Conservation (phyloP, 2,329 filamentous ascomycete genomes). For the Nannizziopsis barbatae region DNA sequence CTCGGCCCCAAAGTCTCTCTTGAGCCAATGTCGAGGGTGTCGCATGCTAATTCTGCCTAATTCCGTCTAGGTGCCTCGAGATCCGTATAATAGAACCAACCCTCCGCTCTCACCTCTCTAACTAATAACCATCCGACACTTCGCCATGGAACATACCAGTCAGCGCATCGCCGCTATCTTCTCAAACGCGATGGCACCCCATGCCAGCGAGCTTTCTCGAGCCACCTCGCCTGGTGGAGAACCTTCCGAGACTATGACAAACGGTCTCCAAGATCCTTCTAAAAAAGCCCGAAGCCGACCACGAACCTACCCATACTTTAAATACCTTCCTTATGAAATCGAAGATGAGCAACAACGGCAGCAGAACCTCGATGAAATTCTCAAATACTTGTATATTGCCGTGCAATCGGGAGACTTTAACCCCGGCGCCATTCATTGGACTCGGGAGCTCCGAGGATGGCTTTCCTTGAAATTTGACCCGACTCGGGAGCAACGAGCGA, state of each 20-base stretch:
- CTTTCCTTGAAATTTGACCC: conserved; percentile 95
- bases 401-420: conserved; percentile 88
- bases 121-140: not conserved
- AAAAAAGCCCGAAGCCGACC: conserved; percentile 60
- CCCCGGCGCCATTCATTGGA: conserved; percentile 91
- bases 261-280: conserved; percentile 38
- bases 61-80: not conserved
- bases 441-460: conserved; percentile 89
- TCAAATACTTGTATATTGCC: conserved; percentile 87
- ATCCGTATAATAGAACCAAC: not conserved
- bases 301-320: conserved; percentile 86
- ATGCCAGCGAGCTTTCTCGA: conserved; percentile 54
- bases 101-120: not conserved
- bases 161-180: conserved; percentile 13
- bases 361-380: conserved; percentile 68
- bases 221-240: conserved; percentile 67
- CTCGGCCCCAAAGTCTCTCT: not conserved
- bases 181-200: conserved; percentile 15
- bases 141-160: conserved; percentile 27
- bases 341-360: conserved; percentile 72
- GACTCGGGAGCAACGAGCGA: conserved; percentile 68
- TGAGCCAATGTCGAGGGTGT: not conserved
- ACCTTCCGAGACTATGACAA: conserved; percentile 39
- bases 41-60: conserved; percentile 4
- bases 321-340: conserved; percentile 75